A percentile compares a stretch with the other conserved stretches of the same genome.
phyloP scores from a whole-genome alignment of 768 basidiomycete species.

The Pholiota molesta region DNA sequence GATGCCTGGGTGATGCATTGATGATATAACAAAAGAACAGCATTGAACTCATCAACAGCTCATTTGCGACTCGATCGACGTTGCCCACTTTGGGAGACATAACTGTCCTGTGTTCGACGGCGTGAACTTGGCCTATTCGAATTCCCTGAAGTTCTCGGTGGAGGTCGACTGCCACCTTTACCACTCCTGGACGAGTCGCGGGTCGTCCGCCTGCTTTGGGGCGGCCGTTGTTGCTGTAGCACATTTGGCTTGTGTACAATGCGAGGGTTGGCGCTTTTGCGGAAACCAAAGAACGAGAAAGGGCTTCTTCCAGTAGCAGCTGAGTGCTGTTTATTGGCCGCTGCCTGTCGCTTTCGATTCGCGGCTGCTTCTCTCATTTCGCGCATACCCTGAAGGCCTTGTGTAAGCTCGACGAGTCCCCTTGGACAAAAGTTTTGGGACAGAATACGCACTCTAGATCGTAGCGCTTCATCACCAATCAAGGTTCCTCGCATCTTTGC shows the following conservation, averaged over 20 bases:
- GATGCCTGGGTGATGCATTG: neutral
- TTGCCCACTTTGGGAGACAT: slow-evolving; percentile 10
- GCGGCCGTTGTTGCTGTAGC: slow-evolving; percentile 3
- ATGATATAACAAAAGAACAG: neutral
- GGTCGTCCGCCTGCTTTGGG: slow-evolving; percentile 4
- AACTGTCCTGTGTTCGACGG: slow-evolving; percentile 11
- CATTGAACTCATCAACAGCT: neutral
- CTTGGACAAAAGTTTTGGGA: neutral
- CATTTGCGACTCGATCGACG: slow-evolving; percentile 21
- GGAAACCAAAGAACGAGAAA: slow-evolving; percentile 27
- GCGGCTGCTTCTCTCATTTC: slow-evolving; percentile 65
- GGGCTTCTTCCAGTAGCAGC: slow-evolving; percentile 18
- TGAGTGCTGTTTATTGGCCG: slow-evolving; percentile 21
- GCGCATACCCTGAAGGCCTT: slow-evolving; percentile 53
- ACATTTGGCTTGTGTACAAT: slow-evolving; percentile 7
- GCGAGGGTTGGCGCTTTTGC: slow-evolving; percentile 8
- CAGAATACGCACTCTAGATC: slow-evolving; percentile 43
- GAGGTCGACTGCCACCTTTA: slow-evolving; percentile 16
- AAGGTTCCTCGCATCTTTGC: slow-evolving; percentile 80
- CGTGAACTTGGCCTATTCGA: slow-evolving; percentile 15
- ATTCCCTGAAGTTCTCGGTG: slow-evolving; percentile 14
- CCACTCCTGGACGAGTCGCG: slow-evolving; percentile 11
- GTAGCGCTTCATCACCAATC: slow-evolving; percentile 59
- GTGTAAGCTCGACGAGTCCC: slow-evolving; percentile 5
- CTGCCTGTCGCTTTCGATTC: slow-evolving; percentile 25